Conservation (phyloP, 768 basidiomycete species). For the Artomyces pyxidatus region DNA sequence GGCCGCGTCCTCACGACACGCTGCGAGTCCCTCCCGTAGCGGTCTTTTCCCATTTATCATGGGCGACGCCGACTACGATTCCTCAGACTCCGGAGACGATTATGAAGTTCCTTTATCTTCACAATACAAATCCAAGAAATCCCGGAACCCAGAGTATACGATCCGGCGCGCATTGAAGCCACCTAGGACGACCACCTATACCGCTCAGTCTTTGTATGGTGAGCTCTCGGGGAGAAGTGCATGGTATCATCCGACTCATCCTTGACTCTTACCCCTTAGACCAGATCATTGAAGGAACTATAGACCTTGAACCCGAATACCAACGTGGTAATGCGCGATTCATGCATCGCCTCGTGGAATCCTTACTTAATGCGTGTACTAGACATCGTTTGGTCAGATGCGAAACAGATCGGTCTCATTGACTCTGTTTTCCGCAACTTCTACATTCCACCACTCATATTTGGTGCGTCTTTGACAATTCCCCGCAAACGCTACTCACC, state of each 20-base stretch:
- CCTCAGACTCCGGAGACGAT: background rate
- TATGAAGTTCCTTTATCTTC: background rate
- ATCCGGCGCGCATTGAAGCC: slow-evolving; percentile 42
- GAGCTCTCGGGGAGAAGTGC: slow-evolving; percentile 9
- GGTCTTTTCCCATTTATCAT: too few species aligned
- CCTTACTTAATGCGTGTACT: background rate
- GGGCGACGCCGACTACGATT: background rate
- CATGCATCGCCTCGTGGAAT: background rate
- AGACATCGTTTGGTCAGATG: slow-evolving; percentile 61
- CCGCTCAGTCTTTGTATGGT: slow-evolving; percentile 55
- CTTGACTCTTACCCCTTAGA: slow-evolving; percentile 24
- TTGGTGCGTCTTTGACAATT: slow-evolving; percentile 43
- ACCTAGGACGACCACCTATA: slow-evolving; percentile 55
- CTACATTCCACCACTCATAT: slow-evolving; percentile 61
- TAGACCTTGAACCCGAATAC: slow-evolving; percentile 59
- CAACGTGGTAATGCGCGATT: slow-evolving; percentile 40
- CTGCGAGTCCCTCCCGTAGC: too few species aligned
- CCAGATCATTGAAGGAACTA: slow-evolving; percentile 34
- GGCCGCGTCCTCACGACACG: too few species aligned
- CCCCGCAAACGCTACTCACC: too few species aligned
- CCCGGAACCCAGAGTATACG: slow-evolving; percentile 16
- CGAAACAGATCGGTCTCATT: slow-evolving; percentile 52
- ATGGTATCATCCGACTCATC: background rate
- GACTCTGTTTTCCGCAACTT: slow-evolving; percentile 59
- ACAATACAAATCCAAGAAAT: slow-evolving; percentile 6